Percentiles rank a stretch among this genome's conserved stretches.
phyloP scores from a whole-genome alignment of 495 filamentous ascomycete species.

The Hyphodiscus hymeniophilus region DNA sequence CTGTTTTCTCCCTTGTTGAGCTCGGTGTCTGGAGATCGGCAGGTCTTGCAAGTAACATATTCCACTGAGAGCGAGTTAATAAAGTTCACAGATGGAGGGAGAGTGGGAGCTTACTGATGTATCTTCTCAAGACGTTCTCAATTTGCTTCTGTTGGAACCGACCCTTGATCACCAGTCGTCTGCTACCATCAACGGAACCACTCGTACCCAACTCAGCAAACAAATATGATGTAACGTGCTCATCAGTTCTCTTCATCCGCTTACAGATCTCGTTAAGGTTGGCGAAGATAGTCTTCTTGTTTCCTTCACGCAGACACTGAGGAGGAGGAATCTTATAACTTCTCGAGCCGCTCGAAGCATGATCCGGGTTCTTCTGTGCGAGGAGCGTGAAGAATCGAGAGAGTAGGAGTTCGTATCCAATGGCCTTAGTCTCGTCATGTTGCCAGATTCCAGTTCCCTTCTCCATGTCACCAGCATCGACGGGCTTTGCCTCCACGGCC shows the following conservation, averaged over 20 bases:
- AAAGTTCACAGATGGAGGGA: neutral
- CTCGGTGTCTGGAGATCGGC: slow-evolving; percentile 87
- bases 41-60: slow-evolving; percentile 98
- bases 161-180: slow-evolving; percentile 95
- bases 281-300: slow-evolving; percentile 99
- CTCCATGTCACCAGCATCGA: slow-evolving; percentile 67
- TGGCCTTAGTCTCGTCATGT: slow-evolving; percentile 64
- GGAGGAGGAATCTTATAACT: slow-evolving; percentile 98
- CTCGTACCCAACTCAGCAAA: slow-evolving; percentile 97
- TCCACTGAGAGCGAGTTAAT: slow-evolving; percentile 51
- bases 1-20: slow-evolving; percentile 98
- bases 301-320: slow-evolving; percentile 98
- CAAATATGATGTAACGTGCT: slow-evolving; percentile 93
- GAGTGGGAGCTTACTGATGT: slow-evolving; percentile 61
- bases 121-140: slow-evolving; percentile 87
- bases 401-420: slow-evolving; percentile 79
- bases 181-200: slow-evolving; percentile 85
- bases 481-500: slow-evolving; percentile 38
- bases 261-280: slow-evolving; percentile 83
- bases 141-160: slow-evolving; percentile 98
- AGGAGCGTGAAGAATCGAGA: slow-evolving; percentile 87
- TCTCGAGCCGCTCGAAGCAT: slow-evolving; percentile 76
- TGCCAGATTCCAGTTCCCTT: slow-evolving; percentile 92
- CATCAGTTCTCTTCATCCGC: slow-evolving; percentile 93
- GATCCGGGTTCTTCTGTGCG: slow-evolving; percentile 87